Evolutionary conservation across 139 green algal species (phyloP).

Genomic region (Ettlia oleoabundans): DNA sequence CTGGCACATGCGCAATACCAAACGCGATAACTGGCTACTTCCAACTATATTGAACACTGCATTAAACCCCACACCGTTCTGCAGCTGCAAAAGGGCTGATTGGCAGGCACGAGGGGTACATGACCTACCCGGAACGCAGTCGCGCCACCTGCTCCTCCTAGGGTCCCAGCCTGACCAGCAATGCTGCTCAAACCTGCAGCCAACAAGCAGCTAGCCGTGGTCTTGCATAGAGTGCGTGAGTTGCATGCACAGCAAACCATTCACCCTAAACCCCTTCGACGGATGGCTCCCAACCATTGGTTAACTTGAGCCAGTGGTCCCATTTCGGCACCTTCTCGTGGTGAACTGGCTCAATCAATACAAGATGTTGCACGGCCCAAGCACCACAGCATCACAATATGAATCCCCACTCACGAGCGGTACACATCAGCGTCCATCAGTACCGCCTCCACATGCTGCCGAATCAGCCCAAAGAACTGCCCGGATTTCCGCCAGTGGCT

Average conservation of each 20-base stretch:
- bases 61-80: too few relatives aligned
- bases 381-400: too few relatives aligned
- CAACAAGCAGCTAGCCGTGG: neutral
- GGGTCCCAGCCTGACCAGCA: constrained; percentile 13
- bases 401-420: neutral
- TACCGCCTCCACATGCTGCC: constrained; percentile 33
- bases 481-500: constrained; percentile 38
- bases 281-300: too few relatives aligned
- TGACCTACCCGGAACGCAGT: constrained; percentile 27
- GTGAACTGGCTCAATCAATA: too few relatives aligned
- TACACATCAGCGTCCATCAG: constrained; percentile 28
- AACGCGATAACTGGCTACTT: neutral
- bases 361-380: too few relatives aligned
- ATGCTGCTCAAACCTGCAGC: constrained; percentile 10
- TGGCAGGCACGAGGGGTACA: too few relatives aligned
- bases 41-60: too few relatives aligned
- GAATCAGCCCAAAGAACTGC: constrained; percentile 44
- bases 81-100: neutral
- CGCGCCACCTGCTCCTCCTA: neutral
- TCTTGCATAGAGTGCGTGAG: neutral
- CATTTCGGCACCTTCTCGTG: too few relatives aligned
- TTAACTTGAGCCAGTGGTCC: too few relatives aligned
- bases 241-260: neutral
- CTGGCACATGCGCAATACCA: neutral
- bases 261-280: too few relatives aligned